These are phyloP conservation scores for Lumnitzera littorea DNA, from an alignment of 345 rosid genomes.

Conservation along the genomic window DNA sequence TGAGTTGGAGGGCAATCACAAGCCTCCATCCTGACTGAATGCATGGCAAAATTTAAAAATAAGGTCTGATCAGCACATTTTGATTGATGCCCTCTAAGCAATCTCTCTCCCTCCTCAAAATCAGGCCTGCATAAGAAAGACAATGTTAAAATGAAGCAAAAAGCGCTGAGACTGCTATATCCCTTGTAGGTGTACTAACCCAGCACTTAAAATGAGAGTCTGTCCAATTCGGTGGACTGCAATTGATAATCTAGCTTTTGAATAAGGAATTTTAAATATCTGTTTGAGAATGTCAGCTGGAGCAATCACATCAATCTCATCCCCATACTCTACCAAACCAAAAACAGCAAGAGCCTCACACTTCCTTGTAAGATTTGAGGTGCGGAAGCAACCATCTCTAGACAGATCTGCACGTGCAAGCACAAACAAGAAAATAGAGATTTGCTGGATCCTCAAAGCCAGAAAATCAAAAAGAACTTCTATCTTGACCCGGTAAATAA, in stretches of 20 bases:
- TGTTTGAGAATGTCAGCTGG: conserved; percentile 88
- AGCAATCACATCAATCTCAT: conserved; percentile 91
- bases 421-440: conserved; percentile 10
- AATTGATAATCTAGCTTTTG: conserved; percentile 82
- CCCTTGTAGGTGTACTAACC: conserved; percentile 33
- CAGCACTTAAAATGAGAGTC: conserved; percentile 80
- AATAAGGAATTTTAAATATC: conserved; percentile 92
- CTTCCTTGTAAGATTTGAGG: conserved; percentile 63
- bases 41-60: conserved; percentile 95
- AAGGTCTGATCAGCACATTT: conserved; percentile 79
- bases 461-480: conserved; percentile 1
- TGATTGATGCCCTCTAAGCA: conserved; percentile 77
- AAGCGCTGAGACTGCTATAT: conserved; percentile 5
- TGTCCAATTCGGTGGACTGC: conserved; percentile 90
- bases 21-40: conserved; percentile 95
- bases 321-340: conserved; percentile 91
- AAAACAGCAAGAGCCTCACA: conserved; percentile 93
- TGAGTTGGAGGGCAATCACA: conserved; percentile 89
- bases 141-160: conserved; percentile 8
- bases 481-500: not conserved
- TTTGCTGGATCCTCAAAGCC: conserved; percentile 3
- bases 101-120: conserved; percentile 83
- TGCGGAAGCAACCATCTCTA: conserved; percentile 53
- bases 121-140: conserved; percentile 56
- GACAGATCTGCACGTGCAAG: conserved; percentile 43